A percentile compares a stretch with the other conserved stretches of the same genome.
These are phyloP conservation scores for Yarrowia bubula DNA, from an alignment of 805 yeast species.

Conservation along the genomic window DNA sequence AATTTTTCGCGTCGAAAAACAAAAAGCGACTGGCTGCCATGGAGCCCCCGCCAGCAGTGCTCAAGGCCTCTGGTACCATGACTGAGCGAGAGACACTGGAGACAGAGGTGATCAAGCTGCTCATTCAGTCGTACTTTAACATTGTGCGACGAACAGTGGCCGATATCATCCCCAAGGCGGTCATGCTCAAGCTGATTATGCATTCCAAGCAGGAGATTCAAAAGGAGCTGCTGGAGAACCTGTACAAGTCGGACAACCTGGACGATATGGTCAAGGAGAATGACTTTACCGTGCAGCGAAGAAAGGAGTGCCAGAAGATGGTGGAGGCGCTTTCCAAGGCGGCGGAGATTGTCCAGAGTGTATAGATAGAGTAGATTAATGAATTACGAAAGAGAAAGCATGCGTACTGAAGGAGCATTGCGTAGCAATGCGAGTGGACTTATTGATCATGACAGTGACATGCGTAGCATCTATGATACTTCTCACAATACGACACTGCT, in stretches of 20 bases:
- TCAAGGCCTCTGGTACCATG: constrained; percentile 88
- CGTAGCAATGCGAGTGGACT: too few species aligned
- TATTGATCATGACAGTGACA: too few species aligned
- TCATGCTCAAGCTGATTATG: constrained; percentile 87
- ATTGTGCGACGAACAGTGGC: constrained; percentile 93
- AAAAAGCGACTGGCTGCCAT: constrained; percentile 90
- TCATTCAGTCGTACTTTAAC: constrained; percentile 84
- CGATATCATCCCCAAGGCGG: constrained; percentile 91
- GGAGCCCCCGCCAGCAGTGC: constrained; percentile 96
- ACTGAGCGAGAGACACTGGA: constrained; percentile 95
- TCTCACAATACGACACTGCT: too few species aligned
- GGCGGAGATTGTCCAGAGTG: constrained; percentile 80
- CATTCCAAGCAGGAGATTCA: constrained; percentile 85
- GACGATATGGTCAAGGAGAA: constrained; percentile 84
- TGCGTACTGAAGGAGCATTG: too few species aligned
- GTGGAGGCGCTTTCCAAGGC: constrained; percentile 89
- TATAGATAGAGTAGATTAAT: constrained; percentile 38
- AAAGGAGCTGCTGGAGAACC: constrained; percentile 79
- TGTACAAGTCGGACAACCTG: constrained; percentile 69
- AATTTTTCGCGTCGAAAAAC: constrained; percentile 87
- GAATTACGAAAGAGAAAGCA: too few species aligned
- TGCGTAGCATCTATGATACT: too few species aligned
- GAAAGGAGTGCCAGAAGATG: constrained; percentile 94
- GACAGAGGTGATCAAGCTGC: constrained; percentile 91
- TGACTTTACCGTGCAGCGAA: constrained; percentile 86